Evolutionary conservation across 2,329 filamentous ascomycete species (phyloP).

Genomic region (Trichoderma sp.): DNA sequence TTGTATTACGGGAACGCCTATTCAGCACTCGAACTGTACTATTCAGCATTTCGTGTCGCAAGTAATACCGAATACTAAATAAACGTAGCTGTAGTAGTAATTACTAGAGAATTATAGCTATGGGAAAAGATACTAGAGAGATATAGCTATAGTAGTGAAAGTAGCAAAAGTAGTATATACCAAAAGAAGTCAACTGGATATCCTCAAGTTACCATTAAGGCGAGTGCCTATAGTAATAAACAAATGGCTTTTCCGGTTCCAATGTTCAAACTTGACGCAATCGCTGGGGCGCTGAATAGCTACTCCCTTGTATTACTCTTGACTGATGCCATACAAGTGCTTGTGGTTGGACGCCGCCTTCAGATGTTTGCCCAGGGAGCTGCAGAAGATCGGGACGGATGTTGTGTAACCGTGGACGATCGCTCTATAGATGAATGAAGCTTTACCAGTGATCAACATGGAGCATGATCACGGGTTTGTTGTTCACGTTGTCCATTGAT

Average conservation of each 20-base stretch:
- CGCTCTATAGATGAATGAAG: background rate
- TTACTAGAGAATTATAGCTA: too few relatives aligned
- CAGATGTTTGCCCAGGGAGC: background rate
- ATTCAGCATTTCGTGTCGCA: background rate
- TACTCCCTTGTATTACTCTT: background rate
- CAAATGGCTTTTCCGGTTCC: background rate
- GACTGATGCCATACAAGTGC: background rate
- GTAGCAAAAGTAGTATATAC: too few relatives aligned
- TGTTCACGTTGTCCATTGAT: background rate
- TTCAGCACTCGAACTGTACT: background rate
- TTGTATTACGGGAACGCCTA: background rate
- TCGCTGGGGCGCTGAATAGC: background rate
- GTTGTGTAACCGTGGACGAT: background rate
- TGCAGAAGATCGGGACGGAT: background rate
- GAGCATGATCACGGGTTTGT: background rate
- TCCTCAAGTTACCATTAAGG: too few relatives aligned
- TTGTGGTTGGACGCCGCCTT: background rate
- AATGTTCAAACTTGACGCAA: background rate
- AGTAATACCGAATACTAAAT: too few relatives aligned
- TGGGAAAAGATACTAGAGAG: too few relatives aligned
- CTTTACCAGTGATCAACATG: background rate
- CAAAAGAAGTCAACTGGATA: too few relatives aligned
- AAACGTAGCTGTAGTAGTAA: too few relatives aligned
- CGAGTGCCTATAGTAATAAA: background rate
- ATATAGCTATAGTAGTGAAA: too few relatives aligned